These are phyloP conservation scores for Tephrocybe sp. DNA, from an alignment of 768 basidiomycete species.

Conservation along the genomic window DNA sequence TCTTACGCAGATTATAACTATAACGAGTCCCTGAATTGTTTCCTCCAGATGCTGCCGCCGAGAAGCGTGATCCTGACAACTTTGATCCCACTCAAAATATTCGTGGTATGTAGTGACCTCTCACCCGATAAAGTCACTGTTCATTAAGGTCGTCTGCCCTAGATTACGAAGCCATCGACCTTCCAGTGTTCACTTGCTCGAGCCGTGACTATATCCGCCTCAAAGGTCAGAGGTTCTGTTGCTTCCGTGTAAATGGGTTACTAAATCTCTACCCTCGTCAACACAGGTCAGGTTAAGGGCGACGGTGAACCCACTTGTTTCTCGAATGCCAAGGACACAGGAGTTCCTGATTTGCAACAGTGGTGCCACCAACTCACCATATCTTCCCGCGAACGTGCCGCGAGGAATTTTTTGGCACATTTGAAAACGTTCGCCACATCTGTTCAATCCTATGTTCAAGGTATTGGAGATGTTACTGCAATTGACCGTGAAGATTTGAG, in stretches of 20 bases:
- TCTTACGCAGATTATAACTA: not conserved
- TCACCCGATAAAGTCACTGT: no score
- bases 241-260: not conserved
- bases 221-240: constrained; percentile 34
- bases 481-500: constrained; percentile 51
- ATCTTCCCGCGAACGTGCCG: constrained; percentile 49
- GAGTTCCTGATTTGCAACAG: constrained; percentile 53
- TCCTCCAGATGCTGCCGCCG: constrained; percentile 50
- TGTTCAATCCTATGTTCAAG: constrained; percentile 47
- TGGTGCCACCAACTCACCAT: constrained; percentile 60
- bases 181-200: constrained; percentile 64
- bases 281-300: constrained; percentile 55
- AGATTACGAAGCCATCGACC: constrained; percentile 62
- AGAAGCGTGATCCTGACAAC: constrained; percentile 54
- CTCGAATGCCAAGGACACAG: constrained; percentile 50
- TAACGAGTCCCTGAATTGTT: not conserved
- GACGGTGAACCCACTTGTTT: constrained; percentile 61
- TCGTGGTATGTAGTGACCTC: constrained; percentile 49
- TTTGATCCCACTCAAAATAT: constrained; percentile 53
- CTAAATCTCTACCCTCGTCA: not conserved
- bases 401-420: constrained; percentile 44
- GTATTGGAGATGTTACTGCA: constrained; percentile 51
- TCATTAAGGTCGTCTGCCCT: not conserved
- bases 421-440: constrained; percentile 49
- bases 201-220: constrained; percentile 61